Evolutionary conservation across 2,329 filamentous ascomycete species (phyloP).

Genomic region (Xenoacremonium recifei): DNA sequence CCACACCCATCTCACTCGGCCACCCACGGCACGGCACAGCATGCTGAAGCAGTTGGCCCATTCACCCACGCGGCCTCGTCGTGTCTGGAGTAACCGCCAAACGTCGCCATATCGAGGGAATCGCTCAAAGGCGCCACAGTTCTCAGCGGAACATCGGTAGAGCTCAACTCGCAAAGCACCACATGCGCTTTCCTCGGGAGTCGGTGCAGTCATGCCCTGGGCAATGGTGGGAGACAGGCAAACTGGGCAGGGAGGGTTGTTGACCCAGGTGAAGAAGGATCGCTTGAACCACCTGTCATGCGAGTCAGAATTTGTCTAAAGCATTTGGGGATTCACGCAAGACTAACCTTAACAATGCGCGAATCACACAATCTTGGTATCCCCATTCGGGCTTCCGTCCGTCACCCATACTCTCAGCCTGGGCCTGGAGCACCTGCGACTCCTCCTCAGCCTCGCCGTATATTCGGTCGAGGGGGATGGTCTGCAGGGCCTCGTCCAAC

Average conservation of each 20-base stretch:
- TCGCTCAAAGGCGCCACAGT: conserved; percentile 77
- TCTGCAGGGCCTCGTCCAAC: conserved; percentile 84
- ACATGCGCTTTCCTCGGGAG: conserved; percentile 84
- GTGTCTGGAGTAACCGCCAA: conserved; percentile 84
- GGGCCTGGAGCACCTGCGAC: conserved; percentile 79
- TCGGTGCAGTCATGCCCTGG: conserved; percentile 79
- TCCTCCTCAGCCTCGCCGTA: conserved; percentile 95
- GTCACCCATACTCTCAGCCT: conserved; percentile 83
- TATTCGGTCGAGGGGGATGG: conserved; percentile 84
- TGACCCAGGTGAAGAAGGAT: conserved; percentile 94
- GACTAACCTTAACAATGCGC: conserved; percentile 76
- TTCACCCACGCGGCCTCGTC: conserved; percentile 84
- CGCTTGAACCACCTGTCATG: conserved; percentile 77
- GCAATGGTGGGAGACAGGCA: conserved; percentile 83
- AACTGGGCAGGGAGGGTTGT: conserved; percentile 82
- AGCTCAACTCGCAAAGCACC: conserved; percentile 86
- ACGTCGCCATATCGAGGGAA: conserved; percentile 96
- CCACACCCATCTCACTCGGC: conserved; percentile 95
- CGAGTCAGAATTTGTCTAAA: conserved; percentile 22
- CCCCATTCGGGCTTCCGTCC: conserved; percentile 86
- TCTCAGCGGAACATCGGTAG: conserved; percentile 77
- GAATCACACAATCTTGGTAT: conserved; percentile 94
- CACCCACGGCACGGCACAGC: conserved; percentile 90
- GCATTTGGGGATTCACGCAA: neutral
- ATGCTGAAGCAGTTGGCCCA: conserved; percentile 99